Base-by-base conservation (phyloP, 192 early-diverging fungal species). In the Umbelopsis isabellina region DNA sequence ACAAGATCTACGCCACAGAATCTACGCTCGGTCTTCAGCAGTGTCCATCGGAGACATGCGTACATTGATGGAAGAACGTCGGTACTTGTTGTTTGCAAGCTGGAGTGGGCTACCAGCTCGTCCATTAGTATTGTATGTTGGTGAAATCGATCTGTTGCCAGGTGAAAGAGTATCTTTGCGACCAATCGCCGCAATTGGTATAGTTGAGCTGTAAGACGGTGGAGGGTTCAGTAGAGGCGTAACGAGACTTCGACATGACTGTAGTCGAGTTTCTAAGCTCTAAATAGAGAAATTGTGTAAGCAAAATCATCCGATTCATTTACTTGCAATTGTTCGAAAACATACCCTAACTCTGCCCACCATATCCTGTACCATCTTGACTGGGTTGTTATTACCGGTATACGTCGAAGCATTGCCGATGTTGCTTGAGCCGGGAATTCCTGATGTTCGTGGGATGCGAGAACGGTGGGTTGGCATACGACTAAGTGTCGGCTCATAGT, bases 321-420 rank as follows among this genome's bases (percentile, higher is more conserved):
- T 6, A 4, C 1, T 1, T 41, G 0, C 37, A 9, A 10, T 10
- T 6, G 37, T 9, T 0, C 35, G 53, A 55, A 30, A n/a, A 58
- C 51, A 69, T 81, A 88, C 90, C 83, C 87, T 91, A 50, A 92
- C 91, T 20, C 91, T 80, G 30, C 88, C 84, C 67, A 93, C 91
- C 78, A 93, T 92, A 35, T 92, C 89, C 67, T 91, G 89, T 9
- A 91, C 87, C 75, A 89, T 83, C 35, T 84, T 83, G 55, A 89
- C 86, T 11, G 90, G 87, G 72, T 89, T 90, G 16, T 81, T 76
- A 16, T 79, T 74, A 30, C 74, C 69, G 25, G 76, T 67, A 0
- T 52, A 52, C 7, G 47, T 50, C 4, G 72, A 70, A 49, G 69
- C 48, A 7, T 58, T 64, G 23, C 55, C 74, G 6, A 25, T 46